Conservation (phyloP, 805 yeast species). For the Yarrowia osloensis region DNA sequence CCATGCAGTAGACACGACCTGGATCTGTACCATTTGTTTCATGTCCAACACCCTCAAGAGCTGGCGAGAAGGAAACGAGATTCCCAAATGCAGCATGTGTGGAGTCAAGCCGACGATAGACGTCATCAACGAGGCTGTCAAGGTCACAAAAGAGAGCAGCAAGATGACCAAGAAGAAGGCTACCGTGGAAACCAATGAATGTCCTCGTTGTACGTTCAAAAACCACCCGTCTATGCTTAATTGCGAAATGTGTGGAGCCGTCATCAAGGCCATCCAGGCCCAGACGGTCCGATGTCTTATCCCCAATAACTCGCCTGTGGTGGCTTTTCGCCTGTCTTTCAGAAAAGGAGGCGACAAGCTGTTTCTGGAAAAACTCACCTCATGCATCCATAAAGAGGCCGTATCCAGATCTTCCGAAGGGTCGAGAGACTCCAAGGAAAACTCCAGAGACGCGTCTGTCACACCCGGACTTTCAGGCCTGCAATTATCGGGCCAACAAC, state of each 20-base stretch:
- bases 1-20: constrained; percentile 42
- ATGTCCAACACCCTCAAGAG: constrained; percentile 54
- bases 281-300: background rate
- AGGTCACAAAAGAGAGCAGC: background rate
- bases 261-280: constrained; percentile 39
- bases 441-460: constrained; percentile 9
- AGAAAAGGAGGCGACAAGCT: constrained; percentile 23
- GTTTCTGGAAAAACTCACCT: constrained; percentile 15
- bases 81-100: constrained; percentile 12
- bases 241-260: constrained; percentile 88
- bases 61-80: constrained; percentile 32
- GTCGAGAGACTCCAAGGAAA: background rate
- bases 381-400: background rate
- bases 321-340: background rate
- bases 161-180: background rate
- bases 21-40: constrained; percentile 93
- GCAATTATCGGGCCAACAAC: constrained; percentile 57
- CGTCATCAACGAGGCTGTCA: background rate
- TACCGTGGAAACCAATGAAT: constrained; percentile 36
- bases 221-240: constrained; percentile 76
- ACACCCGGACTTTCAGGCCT: constrained; percentile 67
- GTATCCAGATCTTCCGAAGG: background rate
- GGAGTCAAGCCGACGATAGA: constrained; percentile 35
- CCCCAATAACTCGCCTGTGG: background rate
- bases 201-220: constrained; percentile 71